Evolutionary conservation across 176 grass and related monocot species (phyloP).

Genomic region (Musa beccarii): DNA sequence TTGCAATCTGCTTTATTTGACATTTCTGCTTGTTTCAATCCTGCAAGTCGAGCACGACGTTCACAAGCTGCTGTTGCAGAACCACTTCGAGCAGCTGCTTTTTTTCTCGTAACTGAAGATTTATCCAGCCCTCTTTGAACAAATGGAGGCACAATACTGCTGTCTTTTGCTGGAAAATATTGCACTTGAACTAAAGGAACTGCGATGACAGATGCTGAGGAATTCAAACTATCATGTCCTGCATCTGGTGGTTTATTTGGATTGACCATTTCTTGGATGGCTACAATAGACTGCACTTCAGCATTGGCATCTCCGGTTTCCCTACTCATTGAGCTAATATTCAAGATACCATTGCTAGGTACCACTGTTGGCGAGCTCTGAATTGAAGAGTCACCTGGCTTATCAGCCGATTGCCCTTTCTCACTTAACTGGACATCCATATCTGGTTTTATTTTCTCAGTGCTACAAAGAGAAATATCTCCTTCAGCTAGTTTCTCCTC

Average conservation of each 20-base stretch:
- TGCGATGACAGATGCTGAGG: conserved; percentile 19
- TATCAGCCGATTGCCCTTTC: conserved; percentile 44
- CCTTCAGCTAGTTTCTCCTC: conserved; percentile 40
- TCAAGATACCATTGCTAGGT: background rate
- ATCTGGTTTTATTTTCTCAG: conserved; percentile 33
- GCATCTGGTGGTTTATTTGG: conserved; percentile 24
- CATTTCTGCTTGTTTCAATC: conserved; percentile 38
- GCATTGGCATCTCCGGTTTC: conserved; percentile 16
- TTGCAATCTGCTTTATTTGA: conserved; percentile 23
- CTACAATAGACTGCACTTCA: conserved; percentile 4
- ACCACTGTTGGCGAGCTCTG: background rate
- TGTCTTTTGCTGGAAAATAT: conserved; percentile 30
- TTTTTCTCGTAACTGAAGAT: conserved; percentile 50
- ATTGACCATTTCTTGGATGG: conserved; percentile 14
- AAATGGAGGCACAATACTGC: conserved; percentile 22
- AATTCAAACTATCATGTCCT: background rate
- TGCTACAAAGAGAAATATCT: conserved; percentile 35
- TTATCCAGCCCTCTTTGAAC: conserved; percentile 29
- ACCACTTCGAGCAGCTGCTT: conserved; percentile 30
- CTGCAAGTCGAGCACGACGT: conserved; percentile 44
- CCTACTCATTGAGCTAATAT: conserved; percentile 12
- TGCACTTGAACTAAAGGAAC: conserved; percentile 31
- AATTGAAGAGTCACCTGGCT: conserved; percentile 23
- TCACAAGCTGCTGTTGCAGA: conserved; percentile 46
- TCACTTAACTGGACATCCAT: conserved; percentile 36